Evolutionary conservation across 148 eudicot genomes (phyloP).

Genomic region (Camellia lanceoleosa): DNA sequence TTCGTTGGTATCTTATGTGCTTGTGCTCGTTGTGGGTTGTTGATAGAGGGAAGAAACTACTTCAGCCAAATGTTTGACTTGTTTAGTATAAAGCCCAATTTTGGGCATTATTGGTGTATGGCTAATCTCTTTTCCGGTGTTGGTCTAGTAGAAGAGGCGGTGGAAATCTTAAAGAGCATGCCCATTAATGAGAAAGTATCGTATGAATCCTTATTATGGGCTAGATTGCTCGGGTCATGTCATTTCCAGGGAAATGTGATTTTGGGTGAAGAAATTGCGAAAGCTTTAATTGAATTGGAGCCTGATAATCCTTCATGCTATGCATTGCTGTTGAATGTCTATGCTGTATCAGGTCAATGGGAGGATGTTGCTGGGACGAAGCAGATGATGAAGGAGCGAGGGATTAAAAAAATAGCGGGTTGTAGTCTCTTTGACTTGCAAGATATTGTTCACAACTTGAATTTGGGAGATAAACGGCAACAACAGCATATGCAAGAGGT

Average conservation of each 20-base stretch:
- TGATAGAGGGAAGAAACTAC: slow-evolving; percentile 54
- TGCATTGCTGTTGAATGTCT: slow-evolving; percentile 53
- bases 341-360: slow-evolving; percentile 67
- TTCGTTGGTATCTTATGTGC: slow-evolving; percentile 70
- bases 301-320: slow-evolving; percentile 52
- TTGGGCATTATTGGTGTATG: slow-evolving; percentile 82
- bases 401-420: slow-evolving; percentile 16
- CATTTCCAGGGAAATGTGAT: slow-evolving; percentile 47
- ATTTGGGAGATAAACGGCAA: slow-evolving; percentile 24
- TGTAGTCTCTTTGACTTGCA: slow-evolving; percentile 20
- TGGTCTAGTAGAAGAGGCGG: slow-evolving; percentile 61
- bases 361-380: slow-evolving; percentile 59
- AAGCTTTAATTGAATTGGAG: slow-evolving; percentile 49
- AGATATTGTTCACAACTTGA: slow-evolving; percentile 35
- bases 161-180: slow-evolving; percentile 45
- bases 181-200: slow-evolving; percentile 26
- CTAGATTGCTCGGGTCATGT: slow-evolving; percentile 50
- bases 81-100: slow-evolving; percentile 58
- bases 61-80: slow-evolving; percentile 50
- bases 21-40: slow-evolving; percentile 54
- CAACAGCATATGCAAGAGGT: slow-evolving; percentile 22
- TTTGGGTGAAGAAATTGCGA: slow-evolving; percentile 60
- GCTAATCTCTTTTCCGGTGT: slow-evolving; percentile 62
- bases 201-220: slow-evolving; percentile 48
- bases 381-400: slow-evolving; percentile 39